phyloP scores from a whole-genome alignment of 2,329 filamentous ascomycete genomes.

The Biscogniauxia sp. region DNA sequence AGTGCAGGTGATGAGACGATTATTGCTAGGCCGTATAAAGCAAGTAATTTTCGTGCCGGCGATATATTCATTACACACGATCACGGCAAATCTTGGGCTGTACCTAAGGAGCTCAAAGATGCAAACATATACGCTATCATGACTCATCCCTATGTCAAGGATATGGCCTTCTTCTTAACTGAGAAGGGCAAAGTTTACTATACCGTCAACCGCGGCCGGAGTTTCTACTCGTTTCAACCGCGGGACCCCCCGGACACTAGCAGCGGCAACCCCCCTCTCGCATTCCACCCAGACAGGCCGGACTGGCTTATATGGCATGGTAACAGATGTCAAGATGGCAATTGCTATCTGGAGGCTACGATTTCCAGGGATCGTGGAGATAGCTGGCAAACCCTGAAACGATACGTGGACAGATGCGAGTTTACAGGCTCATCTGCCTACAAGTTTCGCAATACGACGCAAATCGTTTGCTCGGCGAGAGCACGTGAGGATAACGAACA shows the following conservation, averaged over 20 bases:
- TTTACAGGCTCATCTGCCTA: conserved; percentile 71
- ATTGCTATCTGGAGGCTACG: conserved; percentile 72
- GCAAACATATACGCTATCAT: conserved; percentile 70
- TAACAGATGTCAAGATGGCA: conserved; percentile 58
- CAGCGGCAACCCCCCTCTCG: conserved; percentile 47
- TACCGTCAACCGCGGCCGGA: conserved; percentile 74
- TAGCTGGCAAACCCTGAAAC: conserved; percentile 71
- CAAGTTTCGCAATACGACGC: conserved; percentile 49
- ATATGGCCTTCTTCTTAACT: conserved; percentile 85
- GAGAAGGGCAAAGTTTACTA: conserved; percentile 66
- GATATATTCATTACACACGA: conserved; percentile 74
- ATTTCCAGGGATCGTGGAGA: conserved; percentile 77
- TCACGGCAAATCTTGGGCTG: conserved; percentile 84
- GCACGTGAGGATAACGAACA: conserved; percentile 62
- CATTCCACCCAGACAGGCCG: conserved; percentile 80
- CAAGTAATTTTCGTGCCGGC: conserved; percentile 48
- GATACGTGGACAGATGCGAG: conserved; percentile 77
- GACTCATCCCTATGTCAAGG: conserved; percentile 77
- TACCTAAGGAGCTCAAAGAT: conserved; percentile 59
- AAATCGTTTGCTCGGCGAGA: conserved; percentile 63
- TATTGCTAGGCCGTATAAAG: conserved; percentile 50
- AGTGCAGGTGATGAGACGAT: conserved; percentile 69
- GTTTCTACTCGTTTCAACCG: conserved; percentile 70
- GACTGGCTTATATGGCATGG: conserved; percentile 95
- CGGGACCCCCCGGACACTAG: conserved; percentile 50